Conservation (phyloP, 2,329 filamentous ascomycete genomes). For the Lachnellula suecica region DNA sequence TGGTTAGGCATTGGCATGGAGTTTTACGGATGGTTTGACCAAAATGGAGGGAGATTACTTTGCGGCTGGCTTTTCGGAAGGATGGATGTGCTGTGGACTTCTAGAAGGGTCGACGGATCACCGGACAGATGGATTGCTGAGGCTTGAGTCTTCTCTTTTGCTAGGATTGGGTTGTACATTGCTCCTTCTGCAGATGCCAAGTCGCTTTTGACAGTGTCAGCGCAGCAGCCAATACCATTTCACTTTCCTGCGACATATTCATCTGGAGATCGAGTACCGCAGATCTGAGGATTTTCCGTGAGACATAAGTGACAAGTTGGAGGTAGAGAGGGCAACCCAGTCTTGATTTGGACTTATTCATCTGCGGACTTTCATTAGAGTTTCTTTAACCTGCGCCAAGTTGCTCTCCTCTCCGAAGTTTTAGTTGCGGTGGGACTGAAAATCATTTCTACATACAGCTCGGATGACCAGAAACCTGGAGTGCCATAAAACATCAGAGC, state of each 20-base stretch:
- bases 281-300: background rate
- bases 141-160: slow-evolving; percentile 4
- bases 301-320: background rate
- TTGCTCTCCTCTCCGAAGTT: too few species aligned
- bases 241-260: background rate
- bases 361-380: too few species aligned
- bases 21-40: slow-evolving; percentile 8
- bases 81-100: slow-evolving; percentile 9
- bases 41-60: background rate
- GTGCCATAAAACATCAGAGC: too few species aligned
- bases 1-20: slow-evolving; percentile 8
- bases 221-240: slow-evolving; percentile 7
- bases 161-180: slow-evolving; percentile 5
- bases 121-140: slow-evolving; percentile 3
- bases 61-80: background rate
- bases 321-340: background rate
- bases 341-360: too few species aligned
- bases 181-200: background rate
- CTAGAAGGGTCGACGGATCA: background rate
- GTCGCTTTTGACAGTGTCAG: background rate
- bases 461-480: too few species aligned
- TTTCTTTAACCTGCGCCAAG: too few species aligned
- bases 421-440: too few species aligned
- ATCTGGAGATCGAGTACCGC: background rate
- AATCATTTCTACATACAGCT: too few species aligned